These are phyloP conservation scores for Aspergillus melleus DNA, from an alignment of 2,329 filamentous ascomycete genomes.

Conservation along the genomic window DNA sequence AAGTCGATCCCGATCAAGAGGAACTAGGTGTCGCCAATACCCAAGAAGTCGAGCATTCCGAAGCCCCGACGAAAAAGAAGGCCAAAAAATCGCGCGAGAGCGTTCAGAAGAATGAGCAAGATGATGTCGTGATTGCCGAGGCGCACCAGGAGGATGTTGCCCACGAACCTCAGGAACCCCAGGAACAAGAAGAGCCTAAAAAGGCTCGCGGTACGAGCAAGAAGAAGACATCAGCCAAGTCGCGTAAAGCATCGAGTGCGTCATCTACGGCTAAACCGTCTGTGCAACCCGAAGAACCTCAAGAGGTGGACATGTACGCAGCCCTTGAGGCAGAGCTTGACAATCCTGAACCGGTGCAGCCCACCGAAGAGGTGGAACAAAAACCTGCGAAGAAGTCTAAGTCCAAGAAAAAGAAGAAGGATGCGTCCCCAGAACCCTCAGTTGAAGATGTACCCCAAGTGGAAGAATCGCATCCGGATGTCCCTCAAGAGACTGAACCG, in stretches of 20 bases:
- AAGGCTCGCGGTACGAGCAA: slow-evolving; percentile 45
- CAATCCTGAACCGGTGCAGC: slow-evolving; percentile 53
- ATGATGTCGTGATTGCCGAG: slow-evolving; percentile 43
- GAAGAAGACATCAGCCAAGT: slow-evolving; percentile 42
- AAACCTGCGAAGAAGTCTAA: slow-evolving; percentile 31
- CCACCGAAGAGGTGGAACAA: slow-evolving; percentile 23
- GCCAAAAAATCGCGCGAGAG: slow-evolving; percentile 55
- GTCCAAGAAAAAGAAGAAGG: slow-evolving; percentile 31
- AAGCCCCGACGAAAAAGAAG: slow-evolving; percentile 59
- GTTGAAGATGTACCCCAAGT: slow-evolving; percentile 7
- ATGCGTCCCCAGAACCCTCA: slow-evolving; percentile 8
- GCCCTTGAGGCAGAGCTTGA: slow-evolving; percentile 67
- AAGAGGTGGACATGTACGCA: slow-evolving; percentile 66
- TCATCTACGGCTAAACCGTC: slow-evolving; percentile 51
- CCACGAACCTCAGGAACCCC: slow-evolving; percentile 12
- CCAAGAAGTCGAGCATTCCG: slow-evolving; percentile 25
- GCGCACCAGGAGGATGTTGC: slow-evolving; percentile 9
- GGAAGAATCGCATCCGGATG: slow-evolving; percentile 11
- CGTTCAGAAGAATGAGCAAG: slow-evolving; percentile 35
- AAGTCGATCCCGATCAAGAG: slow-evolving; percentile 39
- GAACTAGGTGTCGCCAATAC: slow-evolving; percentile 16
- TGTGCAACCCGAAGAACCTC: slow-evolving; percentile 42
- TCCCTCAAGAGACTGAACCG: slow-evolving; percentile 1
- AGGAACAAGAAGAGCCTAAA: slow-evolving; percentile 40
- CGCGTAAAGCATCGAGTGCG: slow-evolving; percentile 52